Base-by-base conservation (phyloP, 2,329 filamentous ascomycete species). In the Periconia sp. region DNA sequence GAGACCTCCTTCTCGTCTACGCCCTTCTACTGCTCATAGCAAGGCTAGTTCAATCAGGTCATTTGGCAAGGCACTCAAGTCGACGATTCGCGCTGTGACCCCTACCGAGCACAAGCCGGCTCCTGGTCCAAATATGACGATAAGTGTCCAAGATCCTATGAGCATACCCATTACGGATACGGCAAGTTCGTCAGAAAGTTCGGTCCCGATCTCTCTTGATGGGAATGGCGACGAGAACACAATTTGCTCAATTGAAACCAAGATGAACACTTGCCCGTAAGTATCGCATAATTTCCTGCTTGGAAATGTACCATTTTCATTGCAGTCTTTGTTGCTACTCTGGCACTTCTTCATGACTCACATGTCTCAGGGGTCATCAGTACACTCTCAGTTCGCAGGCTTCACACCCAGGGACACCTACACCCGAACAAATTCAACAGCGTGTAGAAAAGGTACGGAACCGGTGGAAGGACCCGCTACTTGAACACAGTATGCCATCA, bases 81-180 rank as follows among this genome's bases (percentile, higher is more conserved):
- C 61, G 3, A 72, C 70, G 0, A 71, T 73, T 34, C 61, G 70
- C 7, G 56, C 63, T 7, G 67, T 73, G 8, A 70, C 65, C 3
- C 64, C 65, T n/a, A 45, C 43, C 2, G 58, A 61, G 23, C 49
- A 48, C 4, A 49, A 35, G 12, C 36, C 37, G 4, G 51, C 45
- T 1, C 43, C 49, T 4, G 19, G 15, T 22, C 35, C 40, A 5
- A 54, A 58, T 15, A 44, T 38, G 3, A 30, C 23, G 3, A 24
- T 7, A 6, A 50, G 37, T 26, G 45, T 49, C 4, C 36, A 24
- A 16, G 48, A 47, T 3, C 22, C 12, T 2, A 43, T 49, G 6
- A 38, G 47, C 3, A 53, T 52, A 24, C 43, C 46, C 3, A 40
- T 43, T 29, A 37, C 40, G 1, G 31, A 56, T 7, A 31, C 44